These are phyloP conservation scores for Pleurotus ostreatus DNA, from an alignment of 768 basidiomycete genomes.

Conservation along the genomic window DNA sequence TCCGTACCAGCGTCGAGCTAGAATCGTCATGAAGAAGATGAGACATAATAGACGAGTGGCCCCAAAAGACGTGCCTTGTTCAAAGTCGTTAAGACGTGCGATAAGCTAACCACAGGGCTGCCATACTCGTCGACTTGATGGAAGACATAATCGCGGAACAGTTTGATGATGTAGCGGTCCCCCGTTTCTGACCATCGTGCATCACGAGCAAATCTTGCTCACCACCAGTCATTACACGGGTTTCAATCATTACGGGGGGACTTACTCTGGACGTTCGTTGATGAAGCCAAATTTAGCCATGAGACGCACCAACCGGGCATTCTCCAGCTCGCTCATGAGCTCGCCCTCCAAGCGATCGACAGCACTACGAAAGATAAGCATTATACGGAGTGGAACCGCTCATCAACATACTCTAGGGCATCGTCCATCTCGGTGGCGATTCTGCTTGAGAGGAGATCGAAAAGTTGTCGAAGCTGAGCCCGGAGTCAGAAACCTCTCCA, in stretches of 20 bases:
- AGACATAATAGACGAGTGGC: background rate
- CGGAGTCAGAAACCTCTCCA: background rate
- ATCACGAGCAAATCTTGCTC: constrained; percentile 85
- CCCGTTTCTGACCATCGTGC: constrained; percentile 98
- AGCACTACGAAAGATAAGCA: constrained; percentile 41
- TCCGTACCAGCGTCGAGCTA: constrained; percentile 93
- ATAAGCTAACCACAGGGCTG: constrained; percentile 83
- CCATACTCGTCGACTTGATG: constrained; percentile 93
- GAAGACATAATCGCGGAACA: constrained; percentile 98
- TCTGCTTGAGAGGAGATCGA: constrained; percentile 74
- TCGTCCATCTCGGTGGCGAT: constrained; percentile 82
- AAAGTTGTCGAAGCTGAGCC: constrained; percentile 63
- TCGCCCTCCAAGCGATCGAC: constrained; percentile 81
- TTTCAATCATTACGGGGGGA: constrained; percentile 12
- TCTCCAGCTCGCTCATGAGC: constrained; percentile 87
- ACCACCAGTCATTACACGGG: background rate
- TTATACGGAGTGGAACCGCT: background rate
- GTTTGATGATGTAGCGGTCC: constrained; percentile 95
- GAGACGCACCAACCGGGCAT: constrained; percentile 84
- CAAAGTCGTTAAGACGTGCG: constrained; percentile 86
- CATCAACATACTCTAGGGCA: constrained; percentile 58
- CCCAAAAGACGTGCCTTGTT: constrained; percentile 68
- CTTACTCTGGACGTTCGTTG: constrained; percentile 98
- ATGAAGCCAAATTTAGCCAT: constrained; percentile 96
- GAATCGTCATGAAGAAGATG: background rate